Conservation (phyloP, 2,329 filamentous ascomycete genomes). For the Diplodia seriata region DNA sequence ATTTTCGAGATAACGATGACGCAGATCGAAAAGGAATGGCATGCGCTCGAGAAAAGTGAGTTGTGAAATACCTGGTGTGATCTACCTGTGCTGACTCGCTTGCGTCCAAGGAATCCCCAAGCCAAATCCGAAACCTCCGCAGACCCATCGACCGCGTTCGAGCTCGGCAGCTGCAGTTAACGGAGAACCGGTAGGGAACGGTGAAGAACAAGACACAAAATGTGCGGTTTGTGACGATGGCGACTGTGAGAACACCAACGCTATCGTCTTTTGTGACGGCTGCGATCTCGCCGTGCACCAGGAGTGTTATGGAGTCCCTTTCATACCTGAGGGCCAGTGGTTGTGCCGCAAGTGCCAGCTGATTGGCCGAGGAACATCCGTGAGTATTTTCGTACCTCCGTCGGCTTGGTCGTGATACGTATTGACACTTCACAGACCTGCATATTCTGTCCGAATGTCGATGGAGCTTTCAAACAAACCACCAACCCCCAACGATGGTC, state of each 20-base stretch:
- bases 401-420: conserved; percentile 33
- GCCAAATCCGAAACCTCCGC: conserved; percentile 92
- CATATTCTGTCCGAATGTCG: conserved; percentile 97
- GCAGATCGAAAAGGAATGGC: conserved; percentile 99
- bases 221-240: conserved; percentile 98
- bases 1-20: conserved; percentile 98
- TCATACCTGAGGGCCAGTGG: conserved; percentile 99
- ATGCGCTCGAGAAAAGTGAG: conserved; percentile 84
- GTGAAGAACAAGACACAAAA: conserved; percentile 95
- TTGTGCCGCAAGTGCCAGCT: conserved; percentile 95
- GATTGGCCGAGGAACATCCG: conserved; percentile 87
- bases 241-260: conserved; percentile 99
- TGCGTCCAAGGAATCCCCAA: conserved; percentile 75
- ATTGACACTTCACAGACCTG: conserved; percentile 68
- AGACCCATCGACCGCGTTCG: conserved; percentile 89
- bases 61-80: conserved; percentile 24
- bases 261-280: conserved; percentile 98
- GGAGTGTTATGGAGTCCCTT: conserved; percentile 98
- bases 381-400: conserved; percentile 54
- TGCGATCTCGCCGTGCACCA: conserved; percentile 98
- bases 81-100: conserved; percentile 21
- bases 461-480: conserved; percentile 98
- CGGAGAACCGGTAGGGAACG: conserved; percentile 78
- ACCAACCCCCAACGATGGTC: conserved; percentile 93
- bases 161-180: conserved; percentile 96